These are phyloP conservation scores for Blepharisma stoltei DNA, from an alignment of 73 alveolate species.

Conservation along the genomic window DNA sequence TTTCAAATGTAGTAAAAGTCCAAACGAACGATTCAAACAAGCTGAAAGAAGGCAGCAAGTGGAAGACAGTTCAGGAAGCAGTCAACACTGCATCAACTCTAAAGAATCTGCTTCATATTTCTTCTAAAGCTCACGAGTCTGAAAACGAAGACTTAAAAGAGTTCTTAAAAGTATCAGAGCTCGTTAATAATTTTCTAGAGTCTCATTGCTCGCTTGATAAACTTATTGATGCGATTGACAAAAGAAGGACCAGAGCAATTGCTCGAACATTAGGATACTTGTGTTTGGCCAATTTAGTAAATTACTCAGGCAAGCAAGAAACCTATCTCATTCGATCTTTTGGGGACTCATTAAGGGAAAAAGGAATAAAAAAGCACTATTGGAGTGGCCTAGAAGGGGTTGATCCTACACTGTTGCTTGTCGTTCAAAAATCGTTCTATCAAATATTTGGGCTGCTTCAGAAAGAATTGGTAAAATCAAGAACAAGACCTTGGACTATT, in stretches of 20 bases:
- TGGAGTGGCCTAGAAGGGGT: conserved; percentile 19
- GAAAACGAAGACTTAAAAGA: conserved; percentile 22
- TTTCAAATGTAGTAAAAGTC: not conserved
- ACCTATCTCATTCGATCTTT: conserved; percentile 23
- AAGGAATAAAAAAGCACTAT: conserved; percentile 22
- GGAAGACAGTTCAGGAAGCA: not conserved
- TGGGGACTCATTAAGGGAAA: not conserved
- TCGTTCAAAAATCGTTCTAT: conserved; percentile 5
- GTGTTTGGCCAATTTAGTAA: conserved; percentile 10
- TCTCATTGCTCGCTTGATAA: not conserved
- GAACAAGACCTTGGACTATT: conserved; percentile 10
- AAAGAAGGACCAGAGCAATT: conserved; percentile 19
- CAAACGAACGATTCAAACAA: not conserved
- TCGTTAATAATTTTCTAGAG: conserved; percentile 14
- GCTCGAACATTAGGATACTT: conserved; percentile 8
- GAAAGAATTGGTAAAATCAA: conserved; percentile 6
- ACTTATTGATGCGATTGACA: conserved; percentile 6
- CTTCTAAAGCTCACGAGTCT: not conserved
- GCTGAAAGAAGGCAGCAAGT: conserved; percentile 26
- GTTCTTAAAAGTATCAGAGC: not conserved
- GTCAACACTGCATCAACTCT: not conserved
- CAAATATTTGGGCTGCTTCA: conserved; percentile 20
- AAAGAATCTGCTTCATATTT: not conserved
- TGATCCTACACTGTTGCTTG: not conserved
- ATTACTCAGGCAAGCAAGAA: conserved; percentile 13